Conservation (phyloP, 495 filamentous ascomycete genomes). For the Acidomyces sp. region DNA sequence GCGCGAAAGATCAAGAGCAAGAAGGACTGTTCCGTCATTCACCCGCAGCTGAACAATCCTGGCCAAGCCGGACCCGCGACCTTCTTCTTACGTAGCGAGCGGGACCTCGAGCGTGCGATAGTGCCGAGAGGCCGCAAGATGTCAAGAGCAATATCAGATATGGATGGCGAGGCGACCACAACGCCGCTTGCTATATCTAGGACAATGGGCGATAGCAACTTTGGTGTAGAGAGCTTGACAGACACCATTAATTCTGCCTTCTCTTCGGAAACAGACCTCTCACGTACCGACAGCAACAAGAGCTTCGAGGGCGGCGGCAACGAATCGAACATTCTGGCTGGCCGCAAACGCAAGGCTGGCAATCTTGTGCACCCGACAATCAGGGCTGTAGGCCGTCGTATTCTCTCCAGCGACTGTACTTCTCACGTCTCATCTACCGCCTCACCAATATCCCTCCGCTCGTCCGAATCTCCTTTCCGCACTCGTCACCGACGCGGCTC, state of each 20-base stretch:
- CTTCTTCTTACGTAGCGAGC: slow-evolving; percentile 30
- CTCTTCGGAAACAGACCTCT: slow-evolving; percentile 22
- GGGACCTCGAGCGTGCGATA: slow-evolving; percentile 25
- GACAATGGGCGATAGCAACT: slow-evolving; percentile 33
- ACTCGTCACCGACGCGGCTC: slow-evolving; percentile 16
- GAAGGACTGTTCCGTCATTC: slow-evolving; percentile 18
- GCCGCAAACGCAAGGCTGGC: slow-evolving; percentile 19
- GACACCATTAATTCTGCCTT: slow-evolving; percentile 37
- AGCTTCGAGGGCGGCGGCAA: slow-evolving; percentile 5
- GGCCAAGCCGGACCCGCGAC: slow-evolving; percentile 25
- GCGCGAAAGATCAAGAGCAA: slow-evolving; percentile 17
- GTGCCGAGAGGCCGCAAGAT: slow-evolving; percentile 10
- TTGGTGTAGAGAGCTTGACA: slow-evolving; percentile 52
- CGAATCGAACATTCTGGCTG: slow-evolving; percentile 1
- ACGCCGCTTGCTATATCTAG: not conserved
- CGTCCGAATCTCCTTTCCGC: slow-evolving; percentile 21
- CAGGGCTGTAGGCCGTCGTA: slow-evolving; percentile 17
- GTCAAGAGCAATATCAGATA: slow-evolving; percentile 3
- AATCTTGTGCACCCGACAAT: slow-evolving; percentile 20
- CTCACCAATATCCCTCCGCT: slow-evolving; percentile 11
- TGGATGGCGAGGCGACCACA: slow-evolving; percentile 5
- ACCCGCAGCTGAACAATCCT: slow-evolving; percentile 9
- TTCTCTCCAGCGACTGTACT: slow-evolving; percentile 14
- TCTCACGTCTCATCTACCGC: slow-evolving; percentile 18
- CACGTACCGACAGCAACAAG: slow-evolving; percentile 19